Evolutionary conservation across 768 basidiomycete genomes (phyloP).

Genomic region (Tubosaeta brunneosetosa): DNA sequence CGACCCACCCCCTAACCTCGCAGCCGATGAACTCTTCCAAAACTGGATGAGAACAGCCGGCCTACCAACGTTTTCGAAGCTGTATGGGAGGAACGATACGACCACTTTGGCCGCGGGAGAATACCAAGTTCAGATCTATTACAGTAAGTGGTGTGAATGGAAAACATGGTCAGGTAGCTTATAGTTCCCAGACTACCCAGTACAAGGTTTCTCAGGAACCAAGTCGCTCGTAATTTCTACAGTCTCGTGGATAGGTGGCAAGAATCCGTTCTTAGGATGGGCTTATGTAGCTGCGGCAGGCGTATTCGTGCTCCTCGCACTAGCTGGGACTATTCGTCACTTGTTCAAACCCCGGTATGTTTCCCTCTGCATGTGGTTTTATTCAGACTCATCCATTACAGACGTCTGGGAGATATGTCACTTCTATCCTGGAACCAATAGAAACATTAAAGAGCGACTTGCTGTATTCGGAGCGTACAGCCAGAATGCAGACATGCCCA

Average conservation of each 20-base stretch:
- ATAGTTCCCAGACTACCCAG: constrained; percentile 77
- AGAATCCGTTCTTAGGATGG: constrained; percentile 98
- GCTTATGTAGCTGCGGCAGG: constrained; percentile 89
- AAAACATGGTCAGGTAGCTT: neutral
- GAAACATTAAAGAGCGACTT: neutral
- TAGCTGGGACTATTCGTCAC: constrained; percentile 88
- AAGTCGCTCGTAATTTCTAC: constrained; percentile 97
- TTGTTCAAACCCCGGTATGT: constrained; percentile 84
- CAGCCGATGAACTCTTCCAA: constrained; percentile 87
- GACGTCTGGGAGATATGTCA: constrained; percentile 84
- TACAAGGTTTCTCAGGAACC: constrained; percentile 84
- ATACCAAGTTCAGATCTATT: constrained; percentile 70
- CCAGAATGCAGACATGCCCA: neutral
- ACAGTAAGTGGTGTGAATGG: constrained; percentile 50
- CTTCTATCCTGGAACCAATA: constrained; percentile 79
- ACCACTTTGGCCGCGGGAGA: constrained; percentile 64
- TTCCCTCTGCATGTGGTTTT: neutral
- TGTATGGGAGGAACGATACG: constrained; percentile 88
- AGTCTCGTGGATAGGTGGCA: constrained; percentile 97
- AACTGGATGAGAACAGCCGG: constrained; percentile 99
- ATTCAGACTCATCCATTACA: constrained; percentile 24
- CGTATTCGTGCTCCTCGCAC: constrained; percentile 82
- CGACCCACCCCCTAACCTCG: constrained; percentile 69
- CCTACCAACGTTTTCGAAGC: constrained; percentile 92
- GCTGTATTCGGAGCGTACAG: constrained; percentile 2